phyloP scores from a whole-genome alignment of 2,329 filamentous ascomycete species.

The Diaporthe sp. region DNA sequence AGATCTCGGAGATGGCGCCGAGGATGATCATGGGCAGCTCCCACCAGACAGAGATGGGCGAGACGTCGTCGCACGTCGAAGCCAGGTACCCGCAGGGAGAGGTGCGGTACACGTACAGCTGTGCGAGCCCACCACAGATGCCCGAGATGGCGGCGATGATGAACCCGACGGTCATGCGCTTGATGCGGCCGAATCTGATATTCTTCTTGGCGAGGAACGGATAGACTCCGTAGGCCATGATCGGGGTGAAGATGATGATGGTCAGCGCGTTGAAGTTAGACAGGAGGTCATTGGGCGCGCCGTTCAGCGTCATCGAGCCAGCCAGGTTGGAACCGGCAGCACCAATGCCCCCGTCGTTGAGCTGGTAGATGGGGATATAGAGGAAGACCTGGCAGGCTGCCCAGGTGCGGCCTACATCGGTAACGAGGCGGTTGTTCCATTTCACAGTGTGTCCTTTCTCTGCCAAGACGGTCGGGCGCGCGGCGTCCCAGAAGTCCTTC shows the following conservation, averaged over 20 bases:
- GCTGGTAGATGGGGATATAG: slow-evolving; percentile 56
- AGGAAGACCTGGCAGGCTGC: slow-evolving; percentile 56
- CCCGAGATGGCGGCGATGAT: slow-evolving; percentile 50
- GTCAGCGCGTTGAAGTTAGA: slow-evolving; percentile 71
- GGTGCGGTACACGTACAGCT: slow-evolving; percentile 70
- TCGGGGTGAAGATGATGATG: slow-evolving; percentile 69
- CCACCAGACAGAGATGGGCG: slow-evolving; percentile 65
- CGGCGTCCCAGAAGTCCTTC: slow-evolving; percentile 71
- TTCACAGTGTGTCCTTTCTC: slow-evolving; percentile 64
- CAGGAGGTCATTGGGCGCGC: slow-evolving; percentile 73
- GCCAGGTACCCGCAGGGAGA: slow-evolving; percentile 66
- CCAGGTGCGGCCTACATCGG: slow-evolving; percentile 70
- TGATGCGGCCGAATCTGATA: slow-evolving; percentile 71
- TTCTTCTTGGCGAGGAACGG: slow-evolving; percentile 64
- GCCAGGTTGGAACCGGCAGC: slow-evolving; percentile 53
- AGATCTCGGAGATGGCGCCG: slow-evolving; percentile 68
- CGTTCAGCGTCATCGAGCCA: slow-evolving; percentile 59
- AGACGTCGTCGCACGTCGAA: slow-evolving; percentile 52
- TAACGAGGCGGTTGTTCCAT: slow-evolving; percentile 77
- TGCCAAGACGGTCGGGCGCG: slow-evolving; percentile 67
- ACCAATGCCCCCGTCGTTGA: slow-evolving; percentile 58
- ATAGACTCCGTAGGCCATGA: slow-evolving; percentile 70
- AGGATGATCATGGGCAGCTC: slow-evolving; percentile 66
- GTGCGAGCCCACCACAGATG: slow-evolving; percentile 67
- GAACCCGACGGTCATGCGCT: slow-evolving; percentile 70